These are phyloP conservation scores for Wickerhamomyces chambardii DNA, from an alignment of 805 yeast species.

Conservation along the genomic window DNA sequence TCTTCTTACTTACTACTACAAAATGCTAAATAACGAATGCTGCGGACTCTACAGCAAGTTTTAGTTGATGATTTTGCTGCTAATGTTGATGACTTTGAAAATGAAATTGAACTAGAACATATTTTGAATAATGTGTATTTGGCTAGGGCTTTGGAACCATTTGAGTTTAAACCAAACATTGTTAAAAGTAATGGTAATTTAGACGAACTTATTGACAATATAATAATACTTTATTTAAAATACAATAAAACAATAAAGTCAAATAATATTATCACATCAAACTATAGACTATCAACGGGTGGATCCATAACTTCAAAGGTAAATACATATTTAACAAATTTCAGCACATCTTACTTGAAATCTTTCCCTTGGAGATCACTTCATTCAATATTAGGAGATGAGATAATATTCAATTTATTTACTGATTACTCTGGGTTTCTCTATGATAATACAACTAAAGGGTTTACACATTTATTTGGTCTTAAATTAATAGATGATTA, in stretches of 20 bases:
- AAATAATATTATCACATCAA: constrained; percentile 31
- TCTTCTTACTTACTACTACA: no score
- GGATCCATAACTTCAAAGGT: constrained; percentile 17
- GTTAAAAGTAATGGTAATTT: constrained; percentile 7
- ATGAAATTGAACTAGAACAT: background rate
- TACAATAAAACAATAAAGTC: no score
- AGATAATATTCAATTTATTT: constrained; percentile 5
- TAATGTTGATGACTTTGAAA: no score
- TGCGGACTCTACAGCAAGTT: background rate
- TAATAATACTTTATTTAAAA: constrained; percentile 24
- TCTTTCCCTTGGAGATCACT: constrained; percentile 31
- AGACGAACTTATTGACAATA: constrained; percentile 29
- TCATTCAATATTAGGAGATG: constrained; percentile 5
- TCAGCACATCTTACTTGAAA: constrained; percentile 32
- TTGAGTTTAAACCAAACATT: no score
- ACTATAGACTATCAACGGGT: constrained; percentile 28
- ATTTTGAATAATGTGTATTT: background rate
- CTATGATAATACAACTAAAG: background rate
- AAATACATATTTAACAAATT: constrained; percentile 25
- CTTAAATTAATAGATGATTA: background rate
- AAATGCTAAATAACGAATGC: no score
- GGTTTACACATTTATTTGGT: background rate
- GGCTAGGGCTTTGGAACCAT: background rate
- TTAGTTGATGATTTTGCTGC: background rate
- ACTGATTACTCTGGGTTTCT: constrained; percentile 4